Conservation (phyloP, 495 filamentous ascomycete genomes). For the Achaetomiella virescens region DNA sequence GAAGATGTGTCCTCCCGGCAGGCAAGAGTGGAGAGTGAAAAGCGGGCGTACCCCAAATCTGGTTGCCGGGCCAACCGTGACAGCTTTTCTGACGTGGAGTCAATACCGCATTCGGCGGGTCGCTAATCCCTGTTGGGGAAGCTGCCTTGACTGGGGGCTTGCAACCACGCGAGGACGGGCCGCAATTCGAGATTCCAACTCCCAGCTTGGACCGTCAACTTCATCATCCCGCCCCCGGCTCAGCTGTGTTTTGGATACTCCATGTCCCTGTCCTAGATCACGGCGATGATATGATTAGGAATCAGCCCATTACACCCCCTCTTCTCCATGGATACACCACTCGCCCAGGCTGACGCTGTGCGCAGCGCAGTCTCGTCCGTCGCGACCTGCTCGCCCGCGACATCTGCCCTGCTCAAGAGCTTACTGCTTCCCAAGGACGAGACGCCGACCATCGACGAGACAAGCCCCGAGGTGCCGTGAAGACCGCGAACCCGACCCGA, state of each 20-base stretch:
- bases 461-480: slow-evolving; percentile 15
- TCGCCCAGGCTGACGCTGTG: slow-evolving; percentile 43
- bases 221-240: background rate
- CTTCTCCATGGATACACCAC: slow-evolving; percentile 41
- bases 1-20: background rate
- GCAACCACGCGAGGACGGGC: background rate
- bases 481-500: slow-evolving; percentile 20
- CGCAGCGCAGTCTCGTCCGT: slow-evolving; percentile 44
- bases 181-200: slow-evolving; percentile 7
- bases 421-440: slow-evolving; percentile 39
- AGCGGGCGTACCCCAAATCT: background rate
- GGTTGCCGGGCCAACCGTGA: slow-evolving; percentile 8
- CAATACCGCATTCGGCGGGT: slow-evolving; percentile 7
- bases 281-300: slow-evolving; percentile 30
- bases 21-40: background rate
- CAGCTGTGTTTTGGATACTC: slow-evolving; percentile 23
- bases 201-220: background rate
- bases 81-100: background rate
- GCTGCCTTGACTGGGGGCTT: background rate
- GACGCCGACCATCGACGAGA: slow-evolving; percentile 14
- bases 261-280: slow-evolving; percentile 5
- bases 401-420: slow-evolving; percentile 42
- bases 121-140: slow-evolving; percentile 1
- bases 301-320: slow-evolving; percentile 22
- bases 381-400: slow-evolving; percentile 48